These are phyloP conservation scores for Testicularia cyperi DNA, from an alignment of 1,284 basidiomycete species.

Conservation along the genomic window DNA sequence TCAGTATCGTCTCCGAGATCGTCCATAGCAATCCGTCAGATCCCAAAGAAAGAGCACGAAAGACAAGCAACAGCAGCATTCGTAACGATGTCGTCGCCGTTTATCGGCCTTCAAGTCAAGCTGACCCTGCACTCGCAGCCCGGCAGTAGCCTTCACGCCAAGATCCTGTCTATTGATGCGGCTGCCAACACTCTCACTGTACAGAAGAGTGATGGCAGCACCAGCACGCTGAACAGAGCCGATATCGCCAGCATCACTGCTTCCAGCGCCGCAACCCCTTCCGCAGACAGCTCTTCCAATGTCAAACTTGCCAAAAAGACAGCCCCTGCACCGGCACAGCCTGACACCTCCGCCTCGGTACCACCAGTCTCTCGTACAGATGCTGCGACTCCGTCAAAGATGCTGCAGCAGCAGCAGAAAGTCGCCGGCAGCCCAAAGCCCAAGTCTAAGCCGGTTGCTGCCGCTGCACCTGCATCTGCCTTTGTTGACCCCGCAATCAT, in stretches of 20 bases:
- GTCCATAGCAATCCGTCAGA: too few species aligned
- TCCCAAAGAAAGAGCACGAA: too few species aligned
- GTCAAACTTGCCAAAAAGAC: background rate
- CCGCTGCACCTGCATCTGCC: constrained; percentile 1
- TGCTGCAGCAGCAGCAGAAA: background rate
- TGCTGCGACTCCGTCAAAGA: too few species aligned
- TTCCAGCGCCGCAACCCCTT: constrained; percentile 1
- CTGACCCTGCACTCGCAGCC: constrained; percentile 27
- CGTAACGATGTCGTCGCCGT: constrained; percentile 23
- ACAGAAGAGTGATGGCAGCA: constrained; percentile 26
- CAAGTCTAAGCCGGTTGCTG: background rate
- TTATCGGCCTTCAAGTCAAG: constrained; percentile 35
- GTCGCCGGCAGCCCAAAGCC: background rate
- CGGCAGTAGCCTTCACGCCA: constrained; percentile 11
- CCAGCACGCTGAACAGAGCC: constrained; percentile 16
- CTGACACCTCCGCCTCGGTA: too few species aligned
- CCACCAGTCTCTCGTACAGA: too few species aligned
- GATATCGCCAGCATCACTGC: constrained; percentile 32
- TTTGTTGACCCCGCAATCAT: constrained; percentile 20
- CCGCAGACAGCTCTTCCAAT: background rate
- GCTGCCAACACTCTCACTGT: constrained; percentile 33
- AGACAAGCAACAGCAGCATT: too few species aligned
- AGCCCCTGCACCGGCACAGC: too few species aligned
- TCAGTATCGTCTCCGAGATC: too few species aligned
- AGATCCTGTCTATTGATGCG: constrained; percentile 32